A percentile compares a stretch with the other conserved stretches of the same genome.
These are phyloP conservation scores for Paraphaeosphaeria minitans DNA, from an alignment of 2,329 filamentous ascomycete species.

Conservation along the genomic window DNA sequence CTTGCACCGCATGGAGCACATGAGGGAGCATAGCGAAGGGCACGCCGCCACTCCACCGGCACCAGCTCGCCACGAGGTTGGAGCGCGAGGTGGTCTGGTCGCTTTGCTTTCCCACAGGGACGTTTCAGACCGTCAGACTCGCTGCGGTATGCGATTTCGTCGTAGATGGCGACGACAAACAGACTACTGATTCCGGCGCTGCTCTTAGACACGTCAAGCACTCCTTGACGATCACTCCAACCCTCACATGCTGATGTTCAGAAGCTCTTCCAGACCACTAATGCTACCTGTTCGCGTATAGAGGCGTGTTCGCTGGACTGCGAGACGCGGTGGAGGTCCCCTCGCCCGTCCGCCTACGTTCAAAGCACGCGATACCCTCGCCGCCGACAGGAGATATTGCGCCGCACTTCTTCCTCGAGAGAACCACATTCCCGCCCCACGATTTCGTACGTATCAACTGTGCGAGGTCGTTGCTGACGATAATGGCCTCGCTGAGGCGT, in stretches of 20 bases:
- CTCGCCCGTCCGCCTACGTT: not conserved
- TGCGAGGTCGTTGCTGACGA: not conserved
- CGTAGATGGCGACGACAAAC: not conserved
- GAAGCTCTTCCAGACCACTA: too few species aligned
- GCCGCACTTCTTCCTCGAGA: not conserved
- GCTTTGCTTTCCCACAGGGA: not conserved
- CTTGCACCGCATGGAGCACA: not conserved
- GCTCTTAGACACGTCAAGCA: not conserved
- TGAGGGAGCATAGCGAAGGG: not conserved
- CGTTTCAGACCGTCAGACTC: not conserved
- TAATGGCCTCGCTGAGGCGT: not conserved
- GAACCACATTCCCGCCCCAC: not conserved
- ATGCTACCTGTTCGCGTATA: too few species aligned
- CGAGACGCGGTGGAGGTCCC: too few species aligned
- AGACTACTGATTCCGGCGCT: not conserved
- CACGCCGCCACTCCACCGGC: not conserved
- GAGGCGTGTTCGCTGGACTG: too few species aligned
- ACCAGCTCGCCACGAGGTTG: not conserved
- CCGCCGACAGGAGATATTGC: not conserved
- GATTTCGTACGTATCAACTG: not conserved
- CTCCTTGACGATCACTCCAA: not conserved
- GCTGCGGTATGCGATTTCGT: not conserved
- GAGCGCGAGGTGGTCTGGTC: not conserved
- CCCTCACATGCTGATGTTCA: not conserved
- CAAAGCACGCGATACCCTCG: not conserved